These are phyloP conservation scores for Colletotrichum sp. DNA, from an alignment of 2,329 filamentous ascomycete species.

Conservation along the genomic window DNA sequence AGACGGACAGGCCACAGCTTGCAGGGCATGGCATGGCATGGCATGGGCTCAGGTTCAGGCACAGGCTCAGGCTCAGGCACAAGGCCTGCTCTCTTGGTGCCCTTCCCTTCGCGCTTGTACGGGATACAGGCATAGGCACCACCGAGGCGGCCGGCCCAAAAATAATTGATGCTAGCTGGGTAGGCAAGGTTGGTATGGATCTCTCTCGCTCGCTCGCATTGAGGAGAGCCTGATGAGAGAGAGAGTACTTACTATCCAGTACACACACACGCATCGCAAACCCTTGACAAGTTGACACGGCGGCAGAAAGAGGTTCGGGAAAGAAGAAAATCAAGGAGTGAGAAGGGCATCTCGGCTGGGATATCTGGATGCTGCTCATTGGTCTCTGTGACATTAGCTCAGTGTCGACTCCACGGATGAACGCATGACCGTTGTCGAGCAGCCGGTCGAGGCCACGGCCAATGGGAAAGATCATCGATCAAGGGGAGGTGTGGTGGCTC, in stretches of 20 bases:
- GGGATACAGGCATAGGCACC: neutral
- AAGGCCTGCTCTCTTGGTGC: neutral
- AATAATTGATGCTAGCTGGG: neutral
- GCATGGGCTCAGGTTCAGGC: constrained; percentile 6
- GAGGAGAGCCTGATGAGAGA: neutral
- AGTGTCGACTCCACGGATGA: constrained; percentile 52
- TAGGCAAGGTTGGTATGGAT: neutral
- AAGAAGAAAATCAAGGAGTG: constrained; percentile 34
- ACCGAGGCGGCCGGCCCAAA: neutral
- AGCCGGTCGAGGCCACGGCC: constrained; percentile 12
- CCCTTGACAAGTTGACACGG: neutral
- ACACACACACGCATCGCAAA: neutral
- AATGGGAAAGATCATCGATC: constrained; percentile 20
- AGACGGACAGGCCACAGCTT: neutral
- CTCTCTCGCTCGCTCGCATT: neutral
- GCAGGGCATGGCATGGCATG: neutral
- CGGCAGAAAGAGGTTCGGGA: constrained; percentile 19
- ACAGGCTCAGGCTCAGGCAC: neutral
- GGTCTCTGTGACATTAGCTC: constrained; percentile 49
- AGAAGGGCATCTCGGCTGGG: constrained; percentile 43
- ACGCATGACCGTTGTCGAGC: constrained; percentile 56
- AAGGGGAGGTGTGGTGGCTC: constrained; percentile 9
- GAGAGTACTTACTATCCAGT: neutral
- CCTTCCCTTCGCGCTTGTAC: neutral
- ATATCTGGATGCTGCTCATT: constrained; percentile 43